Conservation (phyloP, 345 rosid species). For the Gossypium sturtianum region DNA sequence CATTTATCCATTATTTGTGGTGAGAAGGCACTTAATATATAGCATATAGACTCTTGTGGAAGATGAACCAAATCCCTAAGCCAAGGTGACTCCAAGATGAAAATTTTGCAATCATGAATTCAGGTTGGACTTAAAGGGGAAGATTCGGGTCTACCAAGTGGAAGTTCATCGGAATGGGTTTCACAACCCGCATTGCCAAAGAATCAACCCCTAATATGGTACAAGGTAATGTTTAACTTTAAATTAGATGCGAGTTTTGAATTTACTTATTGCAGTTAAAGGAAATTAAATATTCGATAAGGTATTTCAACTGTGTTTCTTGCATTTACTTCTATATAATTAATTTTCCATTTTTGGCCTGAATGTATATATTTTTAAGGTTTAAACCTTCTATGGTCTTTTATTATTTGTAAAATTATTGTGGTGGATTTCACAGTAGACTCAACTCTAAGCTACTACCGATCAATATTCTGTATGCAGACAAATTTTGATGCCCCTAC, state of each 20-base stretch:
- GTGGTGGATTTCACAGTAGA: background rate
- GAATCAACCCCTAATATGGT: conserved; percentile 81
- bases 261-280: background rate
- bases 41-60: background rate
- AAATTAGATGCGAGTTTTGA: background rate
- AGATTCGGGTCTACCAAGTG: conserved; percentile 52
- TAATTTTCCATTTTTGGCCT: background rate
- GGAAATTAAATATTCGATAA: background rate
- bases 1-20: background rate
- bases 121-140: conserved; percentile 94
- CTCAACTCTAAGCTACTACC: conserved; percentile 11
- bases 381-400: background rate
- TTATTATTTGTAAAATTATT: background rate
- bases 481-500: conserved; percentile 63
- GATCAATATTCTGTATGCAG: conserved; percentile 30
- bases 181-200: conserved; percentile 63
- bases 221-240: conserved; percentile 53
- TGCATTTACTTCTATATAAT: background rate
- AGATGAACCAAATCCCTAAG: background rate
- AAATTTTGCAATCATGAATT: conserved; percentile 6
- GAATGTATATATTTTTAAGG: background rate
- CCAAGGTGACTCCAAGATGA: background rate
- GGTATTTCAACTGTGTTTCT: background rate
- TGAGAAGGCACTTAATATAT: conserved; percentile 1
- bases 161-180: conserved; percentile 68